Evolutionary conservation across 257 asterid species (phyloP).

Genomic region (Coffea canephora): DNA sequence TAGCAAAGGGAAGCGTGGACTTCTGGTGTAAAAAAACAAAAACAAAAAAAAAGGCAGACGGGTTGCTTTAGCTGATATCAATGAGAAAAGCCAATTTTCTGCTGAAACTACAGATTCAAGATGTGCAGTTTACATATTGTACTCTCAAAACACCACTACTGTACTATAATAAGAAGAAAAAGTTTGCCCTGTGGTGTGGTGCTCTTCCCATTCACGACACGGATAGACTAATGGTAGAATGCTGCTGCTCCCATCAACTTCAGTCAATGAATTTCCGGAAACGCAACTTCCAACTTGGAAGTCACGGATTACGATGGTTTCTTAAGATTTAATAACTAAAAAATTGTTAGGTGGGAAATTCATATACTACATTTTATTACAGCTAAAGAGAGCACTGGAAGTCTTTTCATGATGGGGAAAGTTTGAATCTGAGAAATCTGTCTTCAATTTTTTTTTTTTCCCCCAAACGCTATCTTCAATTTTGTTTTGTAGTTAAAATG

Average conservation of each 20-base stretch:
- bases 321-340: neutral
- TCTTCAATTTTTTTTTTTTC: neutral
- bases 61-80: neutral
- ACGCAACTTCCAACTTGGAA: slow-evolving; percentile 7
- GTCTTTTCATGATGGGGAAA: slow-evolving; percentile 7
- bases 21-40: no score
- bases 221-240: neutral
- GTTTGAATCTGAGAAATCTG: neutral
- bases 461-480: neutral
- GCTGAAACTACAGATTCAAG: neutral
- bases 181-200: neutral
- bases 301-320: neutral
- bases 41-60: no score
- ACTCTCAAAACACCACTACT: no score
- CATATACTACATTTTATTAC: neutral
- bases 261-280: neutral
- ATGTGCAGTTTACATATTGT: neutral
- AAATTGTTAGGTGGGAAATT: neutral
- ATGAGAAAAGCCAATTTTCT: neutral
- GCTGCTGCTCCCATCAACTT: neutral
- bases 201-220: neutral
- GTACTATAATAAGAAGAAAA: neutral
- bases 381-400: neutral
- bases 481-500: neutral
- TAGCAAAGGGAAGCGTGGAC: no score